Evolutionary conservation across 192 early-diverging fungal genomes (phyloP).

Genomic region (Coemansia sp.): DNA sequence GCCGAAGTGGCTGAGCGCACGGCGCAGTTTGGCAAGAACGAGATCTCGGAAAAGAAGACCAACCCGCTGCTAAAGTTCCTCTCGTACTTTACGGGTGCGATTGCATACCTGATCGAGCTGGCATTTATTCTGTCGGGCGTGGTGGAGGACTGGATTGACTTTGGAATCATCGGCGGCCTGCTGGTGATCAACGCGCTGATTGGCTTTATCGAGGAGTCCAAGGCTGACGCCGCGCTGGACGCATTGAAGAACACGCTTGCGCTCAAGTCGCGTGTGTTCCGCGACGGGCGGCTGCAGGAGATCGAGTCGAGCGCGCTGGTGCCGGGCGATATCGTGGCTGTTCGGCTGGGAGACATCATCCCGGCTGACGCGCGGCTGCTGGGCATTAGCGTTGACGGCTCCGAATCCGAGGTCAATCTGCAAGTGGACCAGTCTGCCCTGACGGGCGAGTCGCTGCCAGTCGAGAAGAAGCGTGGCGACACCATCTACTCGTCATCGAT

Average conservation of each 20-base stretch:
- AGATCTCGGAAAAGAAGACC: slow-evolving; percentile 78
- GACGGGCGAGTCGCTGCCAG: slow-evolving; percentile 92
- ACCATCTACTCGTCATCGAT: slow-evolving; percentile 91
- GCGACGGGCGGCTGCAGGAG: slow-evolving; percentile 74
- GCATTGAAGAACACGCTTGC: slow-evolving; percentile 93
- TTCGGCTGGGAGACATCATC: slow-evolving; percentile 92
- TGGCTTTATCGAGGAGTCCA: slow-evolving; percentile 91
- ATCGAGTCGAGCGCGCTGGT: slow-evolving; percentile 75
- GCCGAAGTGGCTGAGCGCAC: slow-evolving; percentile 74
- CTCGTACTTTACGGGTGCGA: slow-evolving; percentile 84
- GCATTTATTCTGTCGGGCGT: slow-evolving; percentile 79
- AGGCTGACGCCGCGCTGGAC: slow-evolving; percentile 91
- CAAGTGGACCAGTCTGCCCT: slow-evolving; percentile 92
- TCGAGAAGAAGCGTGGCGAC: slow-evolving; percentile 75
- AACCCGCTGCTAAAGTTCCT: slow-evolving; percentile 86
- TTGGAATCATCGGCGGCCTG: slow-evolving; percentile 78
- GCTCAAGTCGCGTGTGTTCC: slow-evolving; percentile 76
- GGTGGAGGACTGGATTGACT: slow-evolving; percentile 76
- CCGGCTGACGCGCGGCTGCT: slow-evolving; percentile 87
- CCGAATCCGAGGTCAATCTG: slow-evolving; percentile 72
- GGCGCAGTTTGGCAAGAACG: slow-evolving; percentile 76
- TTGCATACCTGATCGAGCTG: slow-evolving; percentile 88
- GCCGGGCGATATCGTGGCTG: slow-evolving; percentile 88
- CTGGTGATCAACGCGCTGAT: slow-evolving; percentile 87
- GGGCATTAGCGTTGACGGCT: slow-evolving; percentile 74